phyloP scores from a whole-genome alignment of 2,329 filamentous ascomycete genomes.

The Pseudocercospora musae region DNA sequence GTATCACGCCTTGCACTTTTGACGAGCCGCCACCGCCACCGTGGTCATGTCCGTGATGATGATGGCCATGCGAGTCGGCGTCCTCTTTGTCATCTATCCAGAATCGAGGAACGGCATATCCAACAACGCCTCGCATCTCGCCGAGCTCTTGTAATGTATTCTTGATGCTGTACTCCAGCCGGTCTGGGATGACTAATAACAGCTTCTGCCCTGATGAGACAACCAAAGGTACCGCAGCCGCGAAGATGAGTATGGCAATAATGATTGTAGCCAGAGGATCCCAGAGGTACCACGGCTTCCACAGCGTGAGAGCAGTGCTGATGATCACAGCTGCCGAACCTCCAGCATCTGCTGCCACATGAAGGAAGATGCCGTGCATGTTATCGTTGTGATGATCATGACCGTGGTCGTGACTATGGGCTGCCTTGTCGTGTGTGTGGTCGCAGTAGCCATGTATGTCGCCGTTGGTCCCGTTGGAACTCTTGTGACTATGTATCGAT shows the following conservation, averaged over 20 bases:
- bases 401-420: constrained; percentile 17
- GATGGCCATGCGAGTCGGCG: constrained; percentile 38
- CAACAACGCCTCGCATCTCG: constrained; percentile 76
- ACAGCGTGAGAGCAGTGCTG: constrained; percentile 82
- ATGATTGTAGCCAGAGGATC: constrained; percentile 91
- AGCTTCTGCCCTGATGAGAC: constrained; percentile 78
- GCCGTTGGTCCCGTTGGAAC: constrained; percentile 12
- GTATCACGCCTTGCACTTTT: constrained; percentile 73
- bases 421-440: constrained; percentile 9
- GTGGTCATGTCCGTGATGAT: constrained; percentile 40
- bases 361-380: constrained; percentile 95
- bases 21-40: not conserved
- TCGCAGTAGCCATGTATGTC: constrained; percentile 17
- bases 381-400: constrained; percentile 75
- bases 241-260: constrained; percentile 88
- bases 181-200: constrained; percentile 78
- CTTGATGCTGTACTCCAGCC: constrained; percentile 82
- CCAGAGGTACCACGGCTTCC: constrained; percentile 88
- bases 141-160: constrained; percentile 81
- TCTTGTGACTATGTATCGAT: constrained; percentile 14
- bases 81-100: constrained; percentile 74
- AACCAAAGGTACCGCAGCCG: constrained; percentile 86
- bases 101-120: constrained; percentile 84
- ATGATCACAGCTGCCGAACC: constrained; percentile 92
- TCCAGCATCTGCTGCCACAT: constrained; percentile 90